These are phyloP conservation scores for Pleurotus tuber-regium DNA, from an alignment of 768 basidiomycete genomes.

Conservation along the genomic window DNA sequence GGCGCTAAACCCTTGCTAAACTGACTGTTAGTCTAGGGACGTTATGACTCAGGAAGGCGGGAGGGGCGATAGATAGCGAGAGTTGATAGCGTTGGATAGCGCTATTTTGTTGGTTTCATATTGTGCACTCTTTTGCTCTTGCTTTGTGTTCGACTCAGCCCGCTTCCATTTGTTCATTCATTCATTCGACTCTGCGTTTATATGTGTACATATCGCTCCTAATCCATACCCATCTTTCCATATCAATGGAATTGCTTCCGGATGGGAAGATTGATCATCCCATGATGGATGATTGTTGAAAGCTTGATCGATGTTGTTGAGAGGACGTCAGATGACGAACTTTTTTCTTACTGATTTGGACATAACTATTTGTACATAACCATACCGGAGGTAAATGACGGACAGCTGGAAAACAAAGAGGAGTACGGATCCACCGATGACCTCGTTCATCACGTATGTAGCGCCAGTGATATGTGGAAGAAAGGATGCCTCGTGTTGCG, in stretches of 20 bases:
- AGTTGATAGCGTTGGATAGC: background rate
- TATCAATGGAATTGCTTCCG: background rate
- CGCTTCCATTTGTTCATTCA: no score
- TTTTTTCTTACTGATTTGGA: background rate
- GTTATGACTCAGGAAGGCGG: background rate
- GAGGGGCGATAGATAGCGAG: background rate
- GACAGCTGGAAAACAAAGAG: background rate
- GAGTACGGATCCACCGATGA: background rate
- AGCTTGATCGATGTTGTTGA: background rate
- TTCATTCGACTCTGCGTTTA: no score
- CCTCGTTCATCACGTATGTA: background rate
- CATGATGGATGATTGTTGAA: slow-evolving; percentile 1
- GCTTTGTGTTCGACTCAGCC: no score
- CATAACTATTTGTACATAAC: background rate
- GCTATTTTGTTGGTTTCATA: background rate
- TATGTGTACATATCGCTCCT: no score
- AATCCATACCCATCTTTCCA: no score
- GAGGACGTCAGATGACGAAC: background rate
- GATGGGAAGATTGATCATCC: background rate
- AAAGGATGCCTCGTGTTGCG: background rate
- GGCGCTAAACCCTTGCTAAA: background rate
- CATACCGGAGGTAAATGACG: background rate
- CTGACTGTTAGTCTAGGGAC: background rate
- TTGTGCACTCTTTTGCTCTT: no score
- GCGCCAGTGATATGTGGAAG: background rate